Evolutionary conservation across 148 eudicot species (phyloP), one percentile per base, ranked within the genome.

Genomic region (Heliosperma pusillum): DNA sequence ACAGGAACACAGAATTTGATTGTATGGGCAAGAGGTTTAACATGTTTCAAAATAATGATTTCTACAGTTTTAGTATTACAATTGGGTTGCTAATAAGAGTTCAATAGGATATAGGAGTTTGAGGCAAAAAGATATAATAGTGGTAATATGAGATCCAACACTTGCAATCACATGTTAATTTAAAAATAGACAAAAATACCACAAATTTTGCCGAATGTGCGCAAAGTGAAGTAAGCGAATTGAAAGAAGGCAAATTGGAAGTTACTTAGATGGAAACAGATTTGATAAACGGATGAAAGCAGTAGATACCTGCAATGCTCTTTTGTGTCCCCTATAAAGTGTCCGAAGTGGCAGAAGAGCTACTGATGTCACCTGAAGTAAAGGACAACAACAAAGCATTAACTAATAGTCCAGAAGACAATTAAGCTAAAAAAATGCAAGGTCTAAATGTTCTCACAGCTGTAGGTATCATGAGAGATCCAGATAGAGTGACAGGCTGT

Each of bases 321-420:
- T 79, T 88, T 90, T 8, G 98, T 86, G 80, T 94, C 98, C 76
- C 98, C 98, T 79, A 94, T 77, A 33, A 90, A 59, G 83, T 90
- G 89, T 78, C 98, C 98, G 79, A 94, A 87, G 91, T 94, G 84
- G 98, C 98, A 86, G 98, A 90, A 89, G 84, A 94, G 79, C 98
- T 75, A 94, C 91, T 63, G 88, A 85, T 86, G 89, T 88, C 89
- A 93, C 98, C 98, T 93, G 85, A 77, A 88, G 79, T 79, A 66
- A 70, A 81, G 74, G 78, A 24, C 57, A 82, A 73, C 77, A 66
- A 71, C 85, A 88, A 74, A 89, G 91, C 73, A 57, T 27, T 19
- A 76, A 71, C 66, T 70, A 45, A 47, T 25, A 57, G 33, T 71
- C 58, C 16, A 76, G 77, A 52, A 74, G 24, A n/a, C 5, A 5